These are phyloP conservation scores for Rheum nobile DNA, from an alignment of 148 eudicot species.

Conservation along the genomic window DNA sequence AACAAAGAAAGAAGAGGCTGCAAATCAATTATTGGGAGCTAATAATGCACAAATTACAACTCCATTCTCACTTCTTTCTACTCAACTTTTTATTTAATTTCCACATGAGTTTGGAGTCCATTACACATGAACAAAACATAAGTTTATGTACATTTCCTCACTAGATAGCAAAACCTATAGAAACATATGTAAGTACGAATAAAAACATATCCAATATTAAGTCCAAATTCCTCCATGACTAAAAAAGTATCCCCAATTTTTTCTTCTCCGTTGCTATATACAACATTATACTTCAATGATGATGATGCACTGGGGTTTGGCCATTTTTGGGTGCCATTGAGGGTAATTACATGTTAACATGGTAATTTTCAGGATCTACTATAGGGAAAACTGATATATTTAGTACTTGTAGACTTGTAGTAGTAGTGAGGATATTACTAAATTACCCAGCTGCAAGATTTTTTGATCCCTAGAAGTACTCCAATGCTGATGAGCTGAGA, in stretches of 20 bases:
- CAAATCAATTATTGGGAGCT: neutral
- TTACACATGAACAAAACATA: neutral
- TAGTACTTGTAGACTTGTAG: neutral
- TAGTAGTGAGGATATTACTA: neutral
- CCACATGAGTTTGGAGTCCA: neutral
- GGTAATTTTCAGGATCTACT: neutral
- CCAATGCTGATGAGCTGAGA: conserved; percentile 4
- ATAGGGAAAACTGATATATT: neutral
- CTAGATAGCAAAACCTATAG: neutral
- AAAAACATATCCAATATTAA: neutral
- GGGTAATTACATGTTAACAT: neutral
- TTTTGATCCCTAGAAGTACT: neutral
- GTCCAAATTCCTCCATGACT: neutral
- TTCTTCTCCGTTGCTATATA: neutral
- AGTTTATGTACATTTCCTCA: conserved; percentile 4
- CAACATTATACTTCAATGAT: neutral
- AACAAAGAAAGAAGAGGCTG: neutral
- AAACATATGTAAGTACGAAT: neutral
- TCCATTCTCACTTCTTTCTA: neutral
- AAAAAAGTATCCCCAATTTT: too few species aligned
- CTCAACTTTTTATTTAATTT: neutral
- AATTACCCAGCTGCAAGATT: neutral
- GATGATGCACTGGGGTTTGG: too few species aligned
- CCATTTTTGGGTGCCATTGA: too few species aligned
- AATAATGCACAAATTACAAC: conserved; percentile 5